Evolutionary conservation across 129 eudicot genomes (phyloP).

Genomic region (Scalesia atractyloides): DNA sequence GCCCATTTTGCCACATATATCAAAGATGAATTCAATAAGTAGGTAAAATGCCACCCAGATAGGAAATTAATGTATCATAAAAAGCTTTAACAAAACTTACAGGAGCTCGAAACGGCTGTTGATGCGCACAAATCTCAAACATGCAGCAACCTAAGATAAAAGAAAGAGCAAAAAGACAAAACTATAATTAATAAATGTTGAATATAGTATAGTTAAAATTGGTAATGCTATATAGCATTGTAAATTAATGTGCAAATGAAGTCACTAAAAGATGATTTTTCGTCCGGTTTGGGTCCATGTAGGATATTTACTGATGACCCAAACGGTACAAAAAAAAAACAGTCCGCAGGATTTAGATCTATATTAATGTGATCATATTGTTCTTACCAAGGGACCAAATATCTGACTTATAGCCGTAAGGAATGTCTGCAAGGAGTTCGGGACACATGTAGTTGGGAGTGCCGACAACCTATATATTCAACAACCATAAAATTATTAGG

Average conservation of each 20-base stretch:
- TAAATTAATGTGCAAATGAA: not conserved
- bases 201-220: not conserved
- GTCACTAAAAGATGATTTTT: too few species aligned
- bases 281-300: not conserved
- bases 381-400: conserved; percentile 92
- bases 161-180: not conserved
- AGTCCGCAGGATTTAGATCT: not conserved
- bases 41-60: not conserved
- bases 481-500: not conserved
- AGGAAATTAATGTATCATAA: not conserved
- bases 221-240: not conserved
- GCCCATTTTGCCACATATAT: not conserved
- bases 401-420: conserved; percentile 98
- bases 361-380: not conserved
- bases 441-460: conserved; percentile 99
- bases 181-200: not conserved
- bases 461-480: conserved; percentile 71
- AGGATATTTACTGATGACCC: not conserved
- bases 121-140: conserved; percentile 99
- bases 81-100: conserved; percentile 48
- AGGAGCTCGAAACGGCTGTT: conserved; percentile 90
- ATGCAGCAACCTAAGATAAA: conserved; percentile 76
- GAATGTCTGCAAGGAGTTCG: conserved; percentile 94
- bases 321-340: not conserved
- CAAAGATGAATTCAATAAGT: not conserved